Evolutionary conservation across 2,329 filamentous ascomycete species (phyloP).

Genomic region (Fusarium anguioides): DNA sequence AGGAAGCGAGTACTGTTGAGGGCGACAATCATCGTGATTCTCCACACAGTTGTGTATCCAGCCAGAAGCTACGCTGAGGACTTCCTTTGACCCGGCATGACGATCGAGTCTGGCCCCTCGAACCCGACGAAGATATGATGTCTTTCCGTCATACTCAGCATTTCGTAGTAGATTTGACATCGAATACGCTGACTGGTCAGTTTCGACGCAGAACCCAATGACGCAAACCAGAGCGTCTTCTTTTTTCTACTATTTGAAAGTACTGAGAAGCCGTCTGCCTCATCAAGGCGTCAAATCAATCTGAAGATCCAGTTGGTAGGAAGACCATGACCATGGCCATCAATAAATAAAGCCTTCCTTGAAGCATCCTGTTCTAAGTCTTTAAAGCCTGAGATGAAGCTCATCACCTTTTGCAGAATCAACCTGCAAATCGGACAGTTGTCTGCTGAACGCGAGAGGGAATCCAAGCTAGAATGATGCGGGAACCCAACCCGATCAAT

Average conservation of each 20-base stretch:
- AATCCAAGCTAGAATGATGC: too few species aligned
- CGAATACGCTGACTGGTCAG: not conserved
- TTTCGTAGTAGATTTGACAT: too few species aligned
- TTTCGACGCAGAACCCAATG: slow-evolving; percentile 13
- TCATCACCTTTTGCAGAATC: too few species aligned
- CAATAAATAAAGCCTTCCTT: too few species aligned
- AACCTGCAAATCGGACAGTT: too few species aligned
- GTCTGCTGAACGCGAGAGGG: too few species aligned
- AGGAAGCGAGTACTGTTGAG: not conserved
- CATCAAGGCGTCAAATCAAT: slow-evolving; percentile 4
- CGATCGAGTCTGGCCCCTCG: not conserved
- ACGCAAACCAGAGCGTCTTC: not conserved
- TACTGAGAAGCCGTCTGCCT: slow-evolving; percentile 6
- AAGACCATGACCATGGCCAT: not conserved
- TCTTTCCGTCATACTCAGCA: too few species aligned
- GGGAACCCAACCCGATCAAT: too few species aligned
- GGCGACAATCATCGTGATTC: not conserved
- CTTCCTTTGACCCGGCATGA: not conserved
- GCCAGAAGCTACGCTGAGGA: not conserved
- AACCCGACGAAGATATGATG: not conserved
- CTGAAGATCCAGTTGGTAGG: not conserved
- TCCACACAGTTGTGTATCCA: slow-evolving; percentile 6
- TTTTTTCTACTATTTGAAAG: not conserved
- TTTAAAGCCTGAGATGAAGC: too few species aligned
- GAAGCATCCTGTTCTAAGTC: too few species aligned